These are phyloP conservation scores for Amaranthus tricolor DNA, from an alignment of 179 eudicot species.

Conservation along the genomic window DNA sequence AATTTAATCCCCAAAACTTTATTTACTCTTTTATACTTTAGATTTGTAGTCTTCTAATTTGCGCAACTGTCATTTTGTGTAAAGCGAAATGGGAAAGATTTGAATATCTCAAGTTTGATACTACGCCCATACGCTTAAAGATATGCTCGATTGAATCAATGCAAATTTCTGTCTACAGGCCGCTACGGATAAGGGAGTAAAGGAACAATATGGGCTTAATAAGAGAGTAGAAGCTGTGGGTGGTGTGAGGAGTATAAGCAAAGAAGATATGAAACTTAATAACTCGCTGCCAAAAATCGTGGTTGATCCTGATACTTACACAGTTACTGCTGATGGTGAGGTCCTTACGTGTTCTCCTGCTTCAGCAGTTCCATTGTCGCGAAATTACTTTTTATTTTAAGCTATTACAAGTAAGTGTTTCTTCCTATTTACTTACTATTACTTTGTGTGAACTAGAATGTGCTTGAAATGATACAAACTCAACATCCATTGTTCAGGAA, in stretches of 20 bases:
- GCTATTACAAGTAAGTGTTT: constrained; percentile 12
- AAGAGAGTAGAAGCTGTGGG: constrained; percentile 83
- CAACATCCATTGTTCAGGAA: background rate
- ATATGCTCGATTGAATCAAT: background rate
- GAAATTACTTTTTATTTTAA: constrained; percentile 82
- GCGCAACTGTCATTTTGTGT: no score
- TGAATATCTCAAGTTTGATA: no score
- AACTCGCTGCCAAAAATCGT: constrained; percentile 76
- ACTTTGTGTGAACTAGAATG: background rate
- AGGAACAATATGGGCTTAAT: constrained; percentile 55
- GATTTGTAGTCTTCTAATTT: no score
- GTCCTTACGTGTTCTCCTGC: constrained; percentile 74
- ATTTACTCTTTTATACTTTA: no score
- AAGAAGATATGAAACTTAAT: constrained; percentile 90
- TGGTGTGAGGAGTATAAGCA: constrained; percentile 58
- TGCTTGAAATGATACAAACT: background rate
- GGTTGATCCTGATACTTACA: constrained; percentile 83
- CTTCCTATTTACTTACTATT: background rate
- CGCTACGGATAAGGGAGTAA: constrained; percentile 56
- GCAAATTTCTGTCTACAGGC: constrained; percentile 39
- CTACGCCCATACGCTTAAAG: background rate
- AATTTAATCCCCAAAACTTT: no score
- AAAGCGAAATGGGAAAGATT: no score
- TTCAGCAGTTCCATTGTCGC: constrained; percentile 71
- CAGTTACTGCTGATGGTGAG: constrained; percentile 69